These are phyloP conservation scores for Silene uniflora DNA, from an alignment of 148 eudicot genomes.

Conservation along the genomic window DNA sequence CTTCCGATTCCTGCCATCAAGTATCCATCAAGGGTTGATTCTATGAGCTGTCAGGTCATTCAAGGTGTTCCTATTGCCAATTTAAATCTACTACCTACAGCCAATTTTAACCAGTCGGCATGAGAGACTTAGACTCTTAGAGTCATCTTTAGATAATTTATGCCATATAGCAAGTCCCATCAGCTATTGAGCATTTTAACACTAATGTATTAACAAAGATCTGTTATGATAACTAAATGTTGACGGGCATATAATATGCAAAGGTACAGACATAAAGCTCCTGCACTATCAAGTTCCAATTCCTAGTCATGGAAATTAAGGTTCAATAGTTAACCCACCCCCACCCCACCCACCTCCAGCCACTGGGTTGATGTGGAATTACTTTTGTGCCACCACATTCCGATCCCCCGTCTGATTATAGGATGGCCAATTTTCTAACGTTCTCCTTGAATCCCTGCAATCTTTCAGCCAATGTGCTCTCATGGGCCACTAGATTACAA, in stretches of 20 bases:
- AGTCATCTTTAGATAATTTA: background rate
- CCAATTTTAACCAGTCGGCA: slow-evolving; percentile 6
- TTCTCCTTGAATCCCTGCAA: background rate
- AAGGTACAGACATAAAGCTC: background rate
- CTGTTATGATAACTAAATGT: background rate
- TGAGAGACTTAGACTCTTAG: background rate
- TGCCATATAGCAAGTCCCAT: background rate
- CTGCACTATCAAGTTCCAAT: background rate
- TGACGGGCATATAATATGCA: background rate
- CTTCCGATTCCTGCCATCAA: background rate
- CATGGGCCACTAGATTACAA: slow-evolving; percentile 6
- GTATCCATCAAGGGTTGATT: background rate
- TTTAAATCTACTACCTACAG: slow-evolving; percentile 4
- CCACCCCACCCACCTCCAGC: background rate
- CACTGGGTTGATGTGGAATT: background rate
- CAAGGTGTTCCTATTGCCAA: background rate
- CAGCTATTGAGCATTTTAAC: background rate
- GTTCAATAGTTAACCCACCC: background rate
- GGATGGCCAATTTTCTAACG: background rate
- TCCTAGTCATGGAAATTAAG: background rate
- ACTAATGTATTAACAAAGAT: background rate
- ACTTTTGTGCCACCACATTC: background rate
- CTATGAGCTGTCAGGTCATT: background rate
- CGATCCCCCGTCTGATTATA: background rate
- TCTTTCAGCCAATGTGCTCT: background rate